These are phyloP conservation scores for Sesbania bispinosa DNA, from an alignment of 306 rosid species.

Conservation along the genomic window DNA sequence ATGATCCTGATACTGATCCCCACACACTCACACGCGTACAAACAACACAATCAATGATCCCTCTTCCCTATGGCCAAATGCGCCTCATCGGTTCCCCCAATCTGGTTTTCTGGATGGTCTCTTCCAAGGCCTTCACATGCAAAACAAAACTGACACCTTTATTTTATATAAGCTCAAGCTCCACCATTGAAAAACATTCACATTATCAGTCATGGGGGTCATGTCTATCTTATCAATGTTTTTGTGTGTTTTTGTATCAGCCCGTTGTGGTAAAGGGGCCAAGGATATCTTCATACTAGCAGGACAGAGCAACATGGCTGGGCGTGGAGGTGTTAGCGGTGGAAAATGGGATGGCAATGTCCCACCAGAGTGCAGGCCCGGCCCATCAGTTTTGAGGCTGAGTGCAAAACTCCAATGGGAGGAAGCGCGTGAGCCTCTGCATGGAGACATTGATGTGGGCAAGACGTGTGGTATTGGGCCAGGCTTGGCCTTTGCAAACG, in stretches of 20 bases:
- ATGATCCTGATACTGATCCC: constrained; percentile 3
- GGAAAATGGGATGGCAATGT: constrained; percentile 37
- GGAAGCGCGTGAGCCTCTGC: constrained; percentile 58
- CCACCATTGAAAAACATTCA: no score
- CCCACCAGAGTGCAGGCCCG: constrained; percentile 40
- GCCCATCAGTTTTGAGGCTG: constrained; percentile 25
- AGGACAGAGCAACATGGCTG: constrained; percentile 82
- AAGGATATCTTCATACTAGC: constrained; percentile 47
- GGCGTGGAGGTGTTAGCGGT: constrained; percentile 46
- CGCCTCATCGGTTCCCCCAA: no score
- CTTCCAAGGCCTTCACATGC: no score
- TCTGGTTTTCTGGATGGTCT: no score
- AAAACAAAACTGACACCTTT: no score
- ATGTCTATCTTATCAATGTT: background rate
- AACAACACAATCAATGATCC: no score
- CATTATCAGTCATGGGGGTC: background rate
- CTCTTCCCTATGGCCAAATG: no score
- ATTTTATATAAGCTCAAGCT: no score
- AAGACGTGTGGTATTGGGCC: constrained; percentile 66
- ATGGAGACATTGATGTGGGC: constrained; percentile 46
- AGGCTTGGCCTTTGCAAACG: constrained; percentile 56
- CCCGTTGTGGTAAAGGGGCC: background rate
- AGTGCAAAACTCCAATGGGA: constrained; percentile 48
- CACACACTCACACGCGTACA: no score
- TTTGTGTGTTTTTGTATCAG: background rate